Conservation (phyloP, 768 basidiomycete genomes). For the Leccinum incarnatum region DNA sequence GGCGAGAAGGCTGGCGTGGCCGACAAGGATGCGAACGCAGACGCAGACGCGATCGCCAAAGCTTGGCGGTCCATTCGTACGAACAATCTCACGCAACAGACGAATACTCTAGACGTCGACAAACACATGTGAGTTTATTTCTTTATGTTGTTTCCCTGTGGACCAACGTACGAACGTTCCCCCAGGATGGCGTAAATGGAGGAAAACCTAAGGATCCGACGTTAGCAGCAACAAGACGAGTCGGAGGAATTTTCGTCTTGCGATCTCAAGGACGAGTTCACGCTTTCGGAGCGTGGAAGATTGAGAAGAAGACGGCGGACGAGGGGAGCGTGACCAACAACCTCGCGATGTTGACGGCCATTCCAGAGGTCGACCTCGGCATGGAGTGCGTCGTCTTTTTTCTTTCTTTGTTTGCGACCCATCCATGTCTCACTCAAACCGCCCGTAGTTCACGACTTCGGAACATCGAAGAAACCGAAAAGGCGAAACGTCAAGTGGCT, state of each 20-base stretch:
- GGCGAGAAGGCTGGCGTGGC: constrained; percentile 20
- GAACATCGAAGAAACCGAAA: constrained; percentile 83
- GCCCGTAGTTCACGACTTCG: constrained; percentile 70
- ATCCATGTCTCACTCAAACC: neutral
- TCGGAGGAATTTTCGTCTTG: constrained; percentile 42
- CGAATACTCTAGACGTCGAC: constrained; percentile 93
- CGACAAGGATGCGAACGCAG: constrained; percentile 33
- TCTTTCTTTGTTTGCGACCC: neutral
- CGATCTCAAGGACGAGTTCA: constrained; percentile 70
- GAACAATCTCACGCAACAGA: constrained; percentile 97
- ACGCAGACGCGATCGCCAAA: constrained; percentile 57
- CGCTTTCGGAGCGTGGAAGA: constrained; percentile 65
- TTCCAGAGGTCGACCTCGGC: constrained; percentile 96
- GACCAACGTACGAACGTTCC: too few species aligned
- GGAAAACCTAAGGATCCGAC: constrained; percentile 79
- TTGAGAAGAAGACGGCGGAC: constrained; percentile 56
- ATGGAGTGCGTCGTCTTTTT: constrained; percentile 76
- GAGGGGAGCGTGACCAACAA: constrained; percentile 94
- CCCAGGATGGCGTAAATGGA: constrained; percentile 95
- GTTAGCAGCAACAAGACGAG: constrained; percentile 52
- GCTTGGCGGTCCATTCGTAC: constrained; percentile 71
- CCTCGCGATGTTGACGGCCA: constrained; percentile 93
- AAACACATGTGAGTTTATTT: constrained; percentile 82
- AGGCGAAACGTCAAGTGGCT: constrained; percentile 83
- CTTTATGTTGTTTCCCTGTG: too few species aligned